Evolutionary conservation across 2,329 filamentous ascomycete species (phyloP).

Genomic region (Chaetomiaceae sp.): DNA sequence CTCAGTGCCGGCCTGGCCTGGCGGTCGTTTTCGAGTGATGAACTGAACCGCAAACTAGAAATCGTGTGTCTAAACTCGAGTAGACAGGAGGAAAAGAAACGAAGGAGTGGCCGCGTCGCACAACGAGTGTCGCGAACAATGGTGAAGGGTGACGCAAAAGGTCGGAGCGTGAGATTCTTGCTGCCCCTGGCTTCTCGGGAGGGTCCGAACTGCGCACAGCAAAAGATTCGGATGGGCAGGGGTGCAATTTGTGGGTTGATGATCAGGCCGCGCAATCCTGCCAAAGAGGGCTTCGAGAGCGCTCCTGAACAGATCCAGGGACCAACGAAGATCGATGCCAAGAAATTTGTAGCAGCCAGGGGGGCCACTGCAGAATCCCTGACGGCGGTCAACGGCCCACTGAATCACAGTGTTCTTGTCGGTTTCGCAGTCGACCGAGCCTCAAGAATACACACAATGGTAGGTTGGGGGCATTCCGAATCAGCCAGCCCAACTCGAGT

Average conservation of each 20-base stretch:
- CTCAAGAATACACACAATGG: background rate
- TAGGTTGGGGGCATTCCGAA: too few relatives aligned
- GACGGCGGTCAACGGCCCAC: too few relatives aligned
- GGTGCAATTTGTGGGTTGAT: slow-evolving; percentile 17
- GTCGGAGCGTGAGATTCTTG: too few relatives aligned
- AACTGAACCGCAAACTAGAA: background rate
- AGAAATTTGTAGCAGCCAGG: slow-evolving; percentile 14
- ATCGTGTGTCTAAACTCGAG: background rate
- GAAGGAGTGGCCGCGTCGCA: background rate
- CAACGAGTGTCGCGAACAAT: background rate
- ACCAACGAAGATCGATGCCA: slow-evolving; percentile 17
- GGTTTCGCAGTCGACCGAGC: slow-evolving; percentile 11
- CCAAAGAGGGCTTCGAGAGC: background rate
- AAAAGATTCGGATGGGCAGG: slow-evolving; percentile 18
- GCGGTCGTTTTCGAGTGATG: background rate
- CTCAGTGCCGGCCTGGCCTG: background rate
- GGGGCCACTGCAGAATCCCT: slow-evolving; percentile 7
- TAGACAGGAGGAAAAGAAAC: background rate
- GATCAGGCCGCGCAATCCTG: slow-evolving; percentile 21
- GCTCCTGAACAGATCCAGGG: background rate
- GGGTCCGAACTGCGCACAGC: background rate
- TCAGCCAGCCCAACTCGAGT: too few relatives aligned
- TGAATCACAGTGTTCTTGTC: slow-evolving; percentile 3
- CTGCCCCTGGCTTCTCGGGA: slow-evolving; percentile 5
- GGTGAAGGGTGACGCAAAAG: too few relatives aligned